A percentile compares a stretch with the other conserved stretches of the same genome.
Conservation (phyloP, 768 basidiomycete species). For the Solioccasus polychromus region DNA sequence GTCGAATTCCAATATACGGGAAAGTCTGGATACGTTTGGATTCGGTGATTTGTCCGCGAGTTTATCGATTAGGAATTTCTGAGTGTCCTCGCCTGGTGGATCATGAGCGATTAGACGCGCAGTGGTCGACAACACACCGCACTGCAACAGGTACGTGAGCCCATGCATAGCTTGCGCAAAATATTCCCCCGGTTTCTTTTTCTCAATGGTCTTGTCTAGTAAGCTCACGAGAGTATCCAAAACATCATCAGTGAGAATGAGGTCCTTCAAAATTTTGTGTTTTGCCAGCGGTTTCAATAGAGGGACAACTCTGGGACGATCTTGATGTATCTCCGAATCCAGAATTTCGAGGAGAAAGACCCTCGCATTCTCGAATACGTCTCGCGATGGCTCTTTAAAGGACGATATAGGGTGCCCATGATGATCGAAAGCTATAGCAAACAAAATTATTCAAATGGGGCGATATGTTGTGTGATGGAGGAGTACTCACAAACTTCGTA, state of each 20-base stretch:
- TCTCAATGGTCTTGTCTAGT: slow-evolving; percentile 10
- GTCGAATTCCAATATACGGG: slow-evolving; percentile 11
- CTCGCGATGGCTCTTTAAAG: not conserved
- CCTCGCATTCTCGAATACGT: slow-evolving; percentile 15
- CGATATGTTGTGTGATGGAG: too few species aligned
- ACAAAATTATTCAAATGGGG: too few species aligned
- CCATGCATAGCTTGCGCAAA: slow-evolving; percentile 24
- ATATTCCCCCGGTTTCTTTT: not conserved
- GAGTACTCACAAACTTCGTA: slow-evolving; percentile 17
- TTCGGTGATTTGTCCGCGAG: not conserved
- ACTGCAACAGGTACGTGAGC: slow-evolving; percentile 5
- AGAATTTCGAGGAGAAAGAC: slow-evolving; percentile 12
- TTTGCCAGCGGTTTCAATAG: slow-evolving; percentile 21
- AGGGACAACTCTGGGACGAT: slow-evolving; percentile 19
- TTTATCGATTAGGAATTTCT: slow-evolving; percentile 2
- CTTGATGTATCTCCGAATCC: slow-evolving; percentile 10
- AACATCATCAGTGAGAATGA: slow-evolving; percentile 13
- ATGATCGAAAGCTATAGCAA: slow-evolving; percentile 8
- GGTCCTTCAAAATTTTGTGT: slow-evolving; percentile 10
- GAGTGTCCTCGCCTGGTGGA: slow-evolving; percentile 8
- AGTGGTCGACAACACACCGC: slow-evolving; percentile 10
- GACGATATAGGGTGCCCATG: not conserved
- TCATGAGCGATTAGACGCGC: not conserved
- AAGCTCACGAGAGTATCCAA: slow-evolving; percentile 11
- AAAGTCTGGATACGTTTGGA: slow-evolving; percentile 7